Evolutionary conservation across 192 early-diverging fungal genomes (phyloP).

Genomic region (Coemansia sp.): DNA sequence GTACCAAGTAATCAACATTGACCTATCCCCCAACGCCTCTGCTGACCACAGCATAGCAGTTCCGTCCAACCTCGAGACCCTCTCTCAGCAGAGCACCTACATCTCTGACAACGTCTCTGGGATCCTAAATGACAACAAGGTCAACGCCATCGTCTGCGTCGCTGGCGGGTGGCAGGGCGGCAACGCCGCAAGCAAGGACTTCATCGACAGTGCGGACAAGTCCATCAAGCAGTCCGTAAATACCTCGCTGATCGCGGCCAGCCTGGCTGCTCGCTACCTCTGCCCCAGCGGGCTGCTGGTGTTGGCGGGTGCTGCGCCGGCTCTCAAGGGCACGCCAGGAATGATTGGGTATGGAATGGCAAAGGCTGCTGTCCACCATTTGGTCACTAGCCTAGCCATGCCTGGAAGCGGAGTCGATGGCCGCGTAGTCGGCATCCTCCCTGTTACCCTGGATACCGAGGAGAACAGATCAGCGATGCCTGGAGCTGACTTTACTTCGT

Average conservation of each 20-base stretch:
- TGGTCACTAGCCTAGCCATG: conserved; percentile 71
- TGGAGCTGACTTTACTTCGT: conserved; percentile 73
- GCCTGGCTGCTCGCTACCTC: conserved; percentile 71
- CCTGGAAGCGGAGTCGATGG: conserved; percentile 72
- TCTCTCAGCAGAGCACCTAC: conserved; percentile 63
- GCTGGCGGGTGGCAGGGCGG: conserved; percentile 97
- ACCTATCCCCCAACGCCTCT: conserved; percentile 67
- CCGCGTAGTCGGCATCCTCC: conserved; percentile 67
- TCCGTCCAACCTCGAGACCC: conserved; percentile 20
- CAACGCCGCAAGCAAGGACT: conserved; percentile 67
- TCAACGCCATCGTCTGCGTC: conserved; percentile 84
- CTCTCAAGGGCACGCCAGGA: conserved; percentile 68
- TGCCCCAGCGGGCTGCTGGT: conserved; percentile 69
- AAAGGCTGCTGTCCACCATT: conserved; percentile 91
- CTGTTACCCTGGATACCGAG: conserved; percentile 85
- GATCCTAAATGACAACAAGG: conserved; percentile 48
- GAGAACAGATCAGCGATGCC: conserved; percentile 87
- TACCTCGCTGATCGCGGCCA: conserved; percentile 79
- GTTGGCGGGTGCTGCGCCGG: conserved; percentile 76
- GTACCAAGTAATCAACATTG: conserved; percentile 79
- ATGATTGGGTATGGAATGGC: conserved; percentile 91
- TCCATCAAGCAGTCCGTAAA: conserved; percentile 83
- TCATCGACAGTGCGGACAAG: conserved; percentile 66
- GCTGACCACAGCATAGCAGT: conserved; percentile 74
- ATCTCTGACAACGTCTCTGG: conserved; percentile 49